Evolutionary conservation across 1,139 yeast species (phyloP), one percentile per base, ranked within the genome.

Genomic region (Suhomyces atakaporum): DNA sequence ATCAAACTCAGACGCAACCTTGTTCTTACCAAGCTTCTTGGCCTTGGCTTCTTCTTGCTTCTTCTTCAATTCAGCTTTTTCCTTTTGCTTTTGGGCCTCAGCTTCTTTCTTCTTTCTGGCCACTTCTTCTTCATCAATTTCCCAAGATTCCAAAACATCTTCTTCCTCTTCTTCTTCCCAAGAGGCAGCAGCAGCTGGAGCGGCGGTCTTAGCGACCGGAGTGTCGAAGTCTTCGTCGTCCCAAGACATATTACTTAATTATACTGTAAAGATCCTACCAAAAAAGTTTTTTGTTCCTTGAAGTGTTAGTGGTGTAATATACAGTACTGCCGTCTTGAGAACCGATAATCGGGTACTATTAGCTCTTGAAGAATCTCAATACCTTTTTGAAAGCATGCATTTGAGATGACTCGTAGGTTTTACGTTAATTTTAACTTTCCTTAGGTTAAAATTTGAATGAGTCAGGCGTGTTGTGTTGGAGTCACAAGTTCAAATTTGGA

Each of bases 191-290:
- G 76, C 77, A 13, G 19, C 38, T 29, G 41, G 37, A 11, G 75
- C 67, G n/a, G 45, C 37, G 21, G 64, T 67, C 9, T 24, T 24
- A 5, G 26, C 14, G 20, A 34, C 66, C 33, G 89, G 81, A 44
- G 82, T 80, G 43, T 84, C 92, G 57, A 88, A 85, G 55, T 86
- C 95, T 63, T 88, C 96, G 77, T 85, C 95, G 74, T 90, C 97
- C 77, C 77, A 72, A 51, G 76, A 66, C 77, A 72, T 72, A 15
- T 24, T 27, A 18, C 16, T 25, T 27, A 25, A 25, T 25, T 28
- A 34, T 25, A 22, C 28, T 33, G 15, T 24, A 9, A 16, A 19
- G 19, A 15, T 18, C 16, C 19, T 8, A 14, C n/a, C 13, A 25
- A 19, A 36, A 36, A 36, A 36, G 27, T 36, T 36, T 36, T 36